phyloP scores from a whole-genome alignment of 768 basidiomycete genomes.

The Phylloporus sp. region DNA sequence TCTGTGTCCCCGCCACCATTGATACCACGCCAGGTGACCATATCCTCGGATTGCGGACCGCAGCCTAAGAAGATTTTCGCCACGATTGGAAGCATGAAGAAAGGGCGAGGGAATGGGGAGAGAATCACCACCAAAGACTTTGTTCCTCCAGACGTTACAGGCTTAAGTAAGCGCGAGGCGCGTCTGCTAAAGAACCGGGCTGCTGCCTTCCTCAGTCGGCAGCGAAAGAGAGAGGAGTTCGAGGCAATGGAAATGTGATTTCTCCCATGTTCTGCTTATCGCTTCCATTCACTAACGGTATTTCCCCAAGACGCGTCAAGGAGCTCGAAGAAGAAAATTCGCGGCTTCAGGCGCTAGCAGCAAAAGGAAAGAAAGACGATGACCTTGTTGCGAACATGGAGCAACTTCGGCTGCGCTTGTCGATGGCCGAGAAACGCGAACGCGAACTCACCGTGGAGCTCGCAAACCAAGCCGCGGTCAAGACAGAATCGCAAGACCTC shows the following conservation, averaged over 20 bases:
- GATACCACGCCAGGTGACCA: slow-evolving; percentile 31
- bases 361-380: slow-evolving; percentile 37
- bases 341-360: slow-evolving; percentile 59
- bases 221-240: slow-evolving; percentile 90
- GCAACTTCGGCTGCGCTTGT: slow-evolving; percentile 60
- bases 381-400: slow-evolving; percentile 59
- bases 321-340: slow-evolving; percentile 84
- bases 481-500: slow-evolving; percentile 57
- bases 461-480: slow-evolving; percentile 44
- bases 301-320: slow-evolving; percentile 62
- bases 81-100: slow-evolving; percentile 42
- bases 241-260: slow-evolving; percentile 88
- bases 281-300: slow-evolving; percentile 16
- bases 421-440: slow-evolving; percentile 63
- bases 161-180: slow-evolving; percentile 86
- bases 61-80: slow-evolving; percentile 42
- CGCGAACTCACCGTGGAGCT: slow-evolving; percentile 62
- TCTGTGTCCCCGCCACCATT: slow-evolving; percentile 30
- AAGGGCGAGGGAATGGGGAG: slow-evolving; percentile 44
- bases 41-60: slow-evolving; percentile 31
- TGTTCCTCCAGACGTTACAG: slow-evolving; percentile 82
- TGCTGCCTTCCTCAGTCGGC: slow-evolving; percentile 86
- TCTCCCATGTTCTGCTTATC: slow-evolving; percentile 7
- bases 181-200: slow-evolving; percentile 90
- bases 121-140: slow-evolving; percentile 73